Conservation (phyloP, 2,329 filamentous ascomycete species). For the Polytolypa hystricis region DNA sequence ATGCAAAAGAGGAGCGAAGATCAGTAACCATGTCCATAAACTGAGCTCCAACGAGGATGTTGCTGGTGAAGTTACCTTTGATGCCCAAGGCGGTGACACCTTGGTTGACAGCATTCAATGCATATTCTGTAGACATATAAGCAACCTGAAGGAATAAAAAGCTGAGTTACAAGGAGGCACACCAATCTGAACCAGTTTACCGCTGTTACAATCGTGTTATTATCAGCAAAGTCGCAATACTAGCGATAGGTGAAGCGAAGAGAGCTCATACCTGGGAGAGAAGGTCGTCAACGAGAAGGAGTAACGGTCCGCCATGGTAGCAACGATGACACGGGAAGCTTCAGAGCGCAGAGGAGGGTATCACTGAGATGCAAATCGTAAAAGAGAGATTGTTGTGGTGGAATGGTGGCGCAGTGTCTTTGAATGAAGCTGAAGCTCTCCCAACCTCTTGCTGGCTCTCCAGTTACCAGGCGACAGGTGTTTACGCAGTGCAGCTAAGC, state of each 20-base stretch:
- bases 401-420: too few species aligned
- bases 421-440: too few species aligned
- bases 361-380: too few species aligned
- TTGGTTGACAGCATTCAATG: slow-evolving; percentile 96
- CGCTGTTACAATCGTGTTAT: slow-evolving; percentile 51
- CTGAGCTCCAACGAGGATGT: slow-evolving; percentile 7
- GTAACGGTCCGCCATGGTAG: slow-evolving; percentile 89
- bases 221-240: too few species aligned
- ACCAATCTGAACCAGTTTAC: slow-evolving; percentile 99
- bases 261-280: slow-evolving; percentile 76
- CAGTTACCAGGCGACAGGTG: slow-evolving; percentile 3
- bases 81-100: slow-evolving; percentile 97
- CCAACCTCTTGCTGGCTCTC: background rate
- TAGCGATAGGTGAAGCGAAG: slow-evolving; percentile 7
- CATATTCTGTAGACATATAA: slow-evolving; percentile 66
- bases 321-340: slow-evolving; percentile 13
- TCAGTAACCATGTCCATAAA: slow-evolving; percentile 3
- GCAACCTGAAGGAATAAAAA: slow-evolving; percentile 3
- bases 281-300: slow-evolving; percentile 99
- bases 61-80: slow-evolving; percentile 55
- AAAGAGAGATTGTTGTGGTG: too few species aligned
- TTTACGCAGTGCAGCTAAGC: slow-evolving; percentile 2
- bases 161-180: slow-evolving; percentile 19
- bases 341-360: background rate
- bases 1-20: slow-evolving; percentile 2